phyloP scores from a whole-genome alignment of 345 rosid genomes.

The Populus euphratica region DNA sequence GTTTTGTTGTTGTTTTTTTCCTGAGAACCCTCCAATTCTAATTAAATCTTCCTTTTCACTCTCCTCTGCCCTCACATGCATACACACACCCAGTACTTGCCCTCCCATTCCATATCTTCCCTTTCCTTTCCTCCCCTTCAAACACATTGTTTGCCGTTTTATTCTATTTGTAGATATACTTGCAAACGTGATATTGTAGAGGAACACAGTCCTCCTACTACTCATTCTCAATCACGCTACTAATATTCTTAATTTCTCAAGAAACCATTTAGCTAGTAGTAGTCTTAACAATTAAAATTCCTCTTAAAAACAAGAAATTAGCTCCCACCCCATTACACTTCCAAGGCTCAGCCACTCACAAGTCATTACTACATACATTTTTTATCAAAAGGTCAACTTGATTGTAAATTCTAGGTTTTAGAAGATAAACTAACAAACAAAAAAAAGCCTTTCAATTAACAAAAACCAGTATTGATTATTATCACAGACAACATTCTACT shows the following conservation, averaged over 20 bases:
- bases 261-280: not conserved
- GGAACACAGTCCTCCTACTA: not conserved
- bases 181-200: too few species aligned
- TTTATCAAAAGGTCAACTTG: not conserved
- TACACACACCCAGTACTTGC: not conserved
- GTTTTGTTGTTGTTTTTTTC: too few species aligned
- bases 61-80: not conserved
- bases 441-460: not conserved
- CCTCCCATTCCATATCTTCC: not conserved
- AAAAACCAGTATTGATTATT: not conserved
- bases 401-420: not conserved
- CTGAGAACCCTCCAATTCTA: not conserved
- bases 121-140: not conserved
- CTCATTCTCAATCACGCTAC: not conserved
- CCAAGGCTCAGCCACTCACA: not conserved
- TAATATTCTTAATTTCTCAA: not conserved
- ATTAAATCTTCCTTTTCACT: not conserved
- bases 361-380: not conserved
- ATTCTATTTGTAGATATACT: not conserved
- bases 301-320: not conserved
- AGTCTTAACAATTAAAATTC: not conserved
- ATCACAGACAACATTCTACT: not conserved
- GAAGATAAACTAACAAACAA: not conserved
- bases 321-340: not conserved
- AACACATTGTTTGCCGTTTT: not conserved